A percentile compares a stretch with the other conserved stretches of the same genome.
phyloP scores from a whole-genome alignment of 2,329 filamentous ascomycete species.

The Polychaeton citri region DNA sequence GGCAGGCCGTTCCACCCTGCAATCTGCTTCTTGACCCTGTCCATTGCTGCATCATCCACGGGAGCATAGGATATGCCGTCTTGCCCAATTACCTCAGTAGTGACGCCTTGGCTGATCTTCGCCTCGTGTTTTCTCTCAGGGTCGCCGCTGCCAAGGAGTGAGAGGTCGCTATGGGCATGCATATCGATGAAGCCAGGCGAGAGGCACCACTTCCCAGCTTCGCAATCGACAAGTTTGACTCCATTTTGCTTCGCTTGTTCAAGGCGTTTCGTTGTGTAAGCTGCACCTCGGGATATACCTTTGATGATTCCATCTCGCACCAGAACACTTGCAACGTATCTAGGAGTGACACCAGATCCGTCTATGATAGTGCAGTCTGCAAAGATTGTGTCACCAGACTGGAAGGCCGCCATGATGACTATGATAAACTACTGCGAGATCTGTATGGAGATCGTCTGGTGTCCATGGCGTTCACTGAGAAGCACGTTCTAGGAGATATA shows the following conservation, averaged over 20 bases:
- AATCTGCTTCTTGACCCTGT: constrained; percentile 15
- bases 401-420: neutral
- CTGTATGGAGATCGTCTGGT: no score
- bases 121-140: constrained; percentile 7
- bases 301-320: constrained; percentile 10
- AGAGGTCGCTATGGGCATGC: constrained; percentile 18
- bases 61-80: constrained; percentile 18
- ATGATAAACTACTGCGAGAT: no score
- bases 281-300: constrained; percentile 3
- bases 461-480: no score
- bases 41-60: constrained; percentile 11
- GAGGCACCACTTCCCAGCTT: constrained; percentile 13
- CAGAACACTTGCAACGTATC: constrained; percentile 10
- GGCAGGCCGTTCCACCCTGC: constrained; percentile 18
- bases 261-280: constrained; percentile 1
- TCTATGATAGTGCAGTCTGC: constrained; percentile 12
- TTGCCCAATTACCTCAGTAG: constrained; percentile 17
- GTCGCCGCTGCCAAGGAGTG: constrained; percentile 13
- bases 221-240: constrained; percentile 12
- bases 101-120: constrained; percentile 17
- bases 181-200: constrained; percentile 19
- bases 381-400: constrained; percentile 6
- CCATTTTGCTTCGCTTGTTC: neutral
- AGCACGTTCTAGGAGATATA: no score
- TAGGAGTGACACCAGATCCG: constrained; percentile 10